phyloP scores from a whole-genome alignment of 305 asterid species.

The Stenogyne calaminthoides region DNA sequence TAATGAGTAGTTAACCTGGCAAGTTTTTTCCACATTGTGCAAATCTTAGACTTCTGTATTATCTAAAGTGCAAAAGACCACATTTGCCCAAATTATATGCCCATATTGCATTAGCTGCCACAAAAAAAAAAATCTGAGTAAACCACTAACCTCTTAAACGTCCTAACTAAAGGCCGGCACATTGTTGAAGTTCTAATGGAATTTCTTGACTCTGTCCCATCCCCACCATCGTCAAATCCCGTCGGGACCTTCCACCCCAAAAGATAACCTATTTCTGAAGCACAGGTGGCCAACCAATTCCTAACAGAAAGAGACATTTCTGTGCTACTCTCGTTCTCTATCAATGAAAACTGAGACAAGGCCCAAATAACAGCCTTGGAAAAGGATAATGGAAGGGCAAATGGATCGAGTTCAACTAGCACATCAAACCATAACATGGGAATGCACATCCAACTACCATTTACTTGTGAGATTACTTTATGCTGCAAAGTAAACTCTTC shows the following conservation, averaged over 20 bases:
- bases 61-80: conserved; percentile 1
- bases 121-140: conserved; percentile 9
- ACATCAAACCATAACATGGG: conserved; percentile 99
- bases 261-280: conserved; percentile 74
- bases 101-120: conserved; percentile 28
- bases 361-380: conserved; percentile 96
- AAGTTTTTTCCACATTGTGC: conserved; percentile 32
- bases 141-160: conserved; percentile 81
- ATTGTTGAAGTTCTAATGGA: conserved; percentile 73
- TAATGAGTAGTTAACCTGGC: conserved; percentile 79
- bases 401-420: conserved; percentile 81
- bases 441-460: conserved; percentile 92
- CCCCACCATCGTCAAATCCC: conserved; percentile 94
- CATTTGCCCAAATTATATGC: conserved; percentile 4
- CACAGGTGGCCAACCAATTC: conserved; percentile 70
- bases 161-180: conserved; percentile 80
- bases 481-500: conserved; percentile 71
- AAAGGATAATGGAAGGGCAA: conserved; percentile 75
- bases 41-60: conserved; percentile 5
- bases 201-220: conserved; percentile 72
- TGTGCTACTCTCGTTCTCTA: conserved; percentile 60
- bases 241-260: conserved; percentile 93
- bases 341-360: conserved; percentile 77
- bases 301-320: conserved; percentile 59
- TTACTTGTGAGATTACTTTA: conserved; percentile 61